Conservation (phyloP, 1,139 yeast genomes). For the Scheffersomyces illinoinensis region DNA sequence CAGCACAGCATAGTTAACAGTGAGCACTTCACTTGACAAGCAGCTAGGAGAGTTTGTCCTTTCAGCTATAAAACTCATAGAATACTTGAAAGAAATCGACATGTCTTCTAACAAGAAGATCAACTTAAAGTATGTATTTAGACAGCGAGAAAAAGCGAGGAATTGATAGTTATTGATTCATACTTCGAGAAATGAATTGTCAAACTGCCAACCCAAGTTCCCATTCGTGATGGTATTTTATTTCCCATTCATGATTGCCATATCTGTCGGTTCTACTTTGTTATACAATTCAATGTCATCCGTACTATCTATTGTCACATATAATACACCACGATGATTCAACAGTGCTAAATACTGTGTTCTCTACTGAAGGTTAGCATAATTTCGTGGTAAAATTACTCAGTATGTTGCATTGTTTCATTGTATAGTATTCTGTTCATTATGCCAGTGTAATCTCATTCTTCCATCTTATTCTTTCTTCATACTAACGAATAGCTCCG, state of each 20-base stretch:
- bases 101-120: slow-evolving; percentile 24
- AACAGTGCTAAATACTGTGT: not conserved
- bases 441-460: not conserved
- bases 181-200: not conserved
- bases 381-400: no score
- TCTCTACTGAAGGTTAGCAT: not conserved
- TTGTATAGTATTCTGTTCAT: not conserved
- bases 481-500: slow-evolving; percentile 27
- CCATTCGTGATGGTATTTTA: no score
- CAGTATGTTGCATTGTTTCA: no score
- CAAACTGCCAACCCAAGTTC: not conserved
- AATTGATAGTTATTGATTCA: not conserved
- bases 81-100: not conserved
- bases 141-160: not conserved
- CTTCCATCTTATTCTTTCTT: not conserved
- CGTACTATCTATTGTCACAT: not conserved
- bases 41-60: no score
- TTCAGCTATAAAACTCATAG: no score
- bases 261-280: not conserved
- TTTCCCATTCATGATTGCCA: not conserved
- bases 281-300: no score
- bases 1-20: not conserved
- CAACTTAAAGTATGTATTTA: slow-evolving; percentile 29
- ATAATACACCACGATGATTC: not conserved
- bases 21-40: not conserved